Conservation (phyloP, 108 stramenopile genomes). For the Tribonema minus region DNA sequence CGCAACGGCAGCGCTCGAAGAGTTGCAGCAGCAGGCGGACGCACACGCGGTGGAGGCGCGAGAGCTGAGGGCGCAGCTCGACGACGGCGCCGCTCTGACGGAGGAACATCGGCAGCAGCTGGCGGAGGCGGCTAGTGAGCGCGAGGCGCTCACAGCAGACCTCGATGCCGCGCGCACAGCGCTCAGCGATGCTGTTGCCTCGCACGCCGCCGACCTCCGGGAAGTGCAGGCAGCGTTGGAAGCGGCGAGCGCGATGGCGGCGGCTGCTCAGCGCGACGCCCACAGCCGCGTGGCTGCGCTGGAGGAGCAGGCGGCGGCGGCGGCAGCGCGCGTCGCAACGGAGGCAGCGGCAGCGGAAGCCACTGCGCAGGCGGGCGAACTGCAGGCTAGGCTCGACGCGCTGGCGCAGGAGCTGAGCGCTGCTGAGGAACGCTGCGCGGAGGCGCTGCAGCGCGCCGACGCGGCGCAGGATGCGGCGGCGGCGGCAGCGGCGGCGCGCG, state of each 20-base stretch:
- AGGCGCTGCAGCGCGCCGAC: too few relatives aligned
- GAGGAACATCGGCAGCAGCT: not conserved
- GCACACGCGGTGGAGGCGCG: not conserved
- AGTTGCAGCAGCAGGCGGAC: not conserved
- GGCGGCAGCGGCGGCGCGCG: too few relatives aligned
- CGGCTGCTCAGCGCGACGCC: not conserved
- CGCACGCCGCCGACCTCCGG: not conserved
- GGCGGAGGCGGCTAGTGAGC: too few relatives aligned
- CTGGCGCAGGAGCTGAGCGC: not conserved
- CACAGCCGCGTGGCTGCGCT: not conserved
- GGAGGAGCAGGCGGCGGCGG: not conserved
- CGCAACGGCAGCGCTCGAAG: not conserved
- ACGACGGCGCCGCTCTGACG: not conserved
- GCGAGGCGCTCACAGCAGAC: too few relatives aligned
- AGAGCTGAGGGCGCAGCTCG: not conserved
- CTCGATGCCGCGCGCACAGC: too few relatives aligned
- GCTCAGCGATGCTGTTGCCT: too few relatives aligned
- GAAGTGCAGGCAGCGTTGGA: not conserved
- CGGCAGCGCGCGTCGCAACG: too few relatives aligned
- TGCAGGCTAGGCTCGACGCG: not conserved
- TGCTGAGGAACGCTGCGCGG: not conserved
- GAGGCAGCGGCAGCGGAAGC: not conserved
- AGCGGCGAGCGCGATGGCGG: not conserved
- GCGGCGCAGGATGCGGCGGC: too few relatives aligned
- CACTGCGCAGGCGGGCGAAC: not conserved